These are phyloP conservation scores for Orychophragmus violaceus DNA, from an alignment of 345 rosid species.

Conservation along the genomic window DNA sequence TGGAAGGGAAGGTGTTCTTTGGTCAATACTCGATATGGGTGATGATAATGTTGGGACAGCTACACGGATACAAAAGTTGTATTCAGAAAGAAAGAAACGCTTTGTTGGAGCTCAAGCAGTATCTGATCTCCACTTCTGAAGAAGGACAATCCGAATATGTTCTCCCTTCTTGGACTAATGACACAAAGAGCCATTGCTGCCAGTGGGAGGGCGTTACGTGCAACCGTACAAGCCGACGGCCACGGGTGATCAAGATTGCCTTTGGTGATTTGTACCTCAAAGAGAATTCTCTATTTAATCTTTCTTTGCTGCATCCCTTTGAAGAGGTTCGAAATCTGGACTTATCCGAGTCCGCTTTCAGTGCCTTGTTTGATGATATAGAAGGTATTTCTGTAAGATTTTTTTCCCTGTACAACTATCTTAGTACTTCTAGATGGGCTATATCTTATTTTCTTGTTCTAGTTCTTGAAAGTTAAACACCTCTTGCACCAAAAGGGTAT, in stretches of 20 bases:
- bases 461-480: too few relatives aligned
- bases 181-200: slow-evolving; percentile 4
- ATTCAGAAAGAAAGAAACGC: not conserved
- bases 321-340: not conserved
- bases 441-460: too few relatives aligned
- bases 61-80: slow-evolving; percentile 3
- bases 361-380: not conserved
- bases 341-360: not conserved
- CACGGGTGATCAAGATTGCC: not conserved
- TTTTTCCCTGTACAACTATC: too few relatives aligned
- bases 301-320: slow-evolving; percentile 16
- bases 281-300: not conserved
- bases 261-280: fast-evolving
- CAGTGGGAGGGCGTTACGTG: not conserved
- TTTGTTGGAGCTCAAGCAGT: slow-evolving; percentile 2
- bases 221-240: not conserved
- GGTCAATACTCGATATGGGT: not conserved
- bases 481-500: too few relatives aligned
- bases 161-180: slow-evolving; percentile 2
- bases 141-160: not conserved
- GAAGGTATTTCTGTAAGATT: not conserved
- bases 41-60: not conserved
- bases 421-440: too few relatives aligned
- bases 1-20: not conserved
- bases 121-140: not conserved